phyloP scores from a whole-genome alignment of 768 basidiomycete genomes.

The Paxillus ammoniavirescens region DNA sequence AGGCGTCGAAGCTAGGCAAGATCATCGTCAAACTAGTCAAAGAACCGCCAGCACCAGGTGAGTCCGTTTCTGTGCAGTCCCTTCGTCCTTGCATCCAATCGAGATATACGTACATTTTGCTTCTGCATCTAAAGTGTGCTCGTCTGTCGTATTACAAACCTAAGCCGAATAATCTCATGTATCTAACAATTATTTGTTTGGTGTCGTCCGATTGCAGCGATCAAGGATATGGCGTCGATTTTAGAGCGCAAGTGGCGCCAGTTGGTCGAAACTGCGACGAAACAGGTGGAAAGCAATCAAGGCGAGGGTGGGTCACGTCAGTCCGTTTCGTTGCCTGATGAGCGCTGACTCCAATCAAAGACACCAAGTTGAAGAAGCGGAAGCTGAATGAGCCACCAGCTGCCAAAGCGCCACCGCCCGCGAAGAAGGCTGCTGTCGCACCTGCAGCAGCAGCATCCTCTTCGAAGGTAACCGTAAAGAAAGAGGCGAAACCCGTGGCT shows the following conservation, averaged over 20 bases:
- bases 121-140: conserved; percentile 28
- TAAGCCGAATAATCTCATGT: conserved; percentile 41
- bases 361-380: conserved; percentile 69
- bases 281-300: conserved; percentile 40
- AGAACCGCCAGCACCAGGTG: conserved; percentile 76
- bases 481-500: conserved; percentile 43
- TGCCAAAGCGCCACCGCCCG: conserved; percentile 50
- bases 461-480: conserved; percentile 48
- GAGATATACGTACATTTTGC: conserved; percentile 29
- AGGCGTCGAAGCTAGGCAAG: conserved; percentile 75
- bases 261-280: conserved; percentile 53
- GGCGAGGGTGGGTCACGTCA: conserved; percentile 75
- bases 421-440: conserved; percentile 62
- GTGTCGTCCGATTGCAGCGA: conserved; percentile 55
- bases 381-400: conserved; percentile 56
- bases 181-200: conserved; percentile 63
- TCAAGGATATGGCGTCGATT: conserved; percentile 92
- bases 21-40: conserved; percentile 75
- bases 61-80: conserved; percentile 39
- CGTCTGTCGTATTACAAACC: conserved; percentile 31
- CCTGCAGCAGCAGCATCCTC: conserved; percentile 15
- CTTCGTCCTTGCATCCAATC: conserved; percentile 21
- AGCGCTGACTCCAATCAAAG: conserved; percentile 35
- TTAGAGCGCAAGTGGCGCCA: conserved; percentile 82
- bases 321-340: conserved; percentile 29